A percentile compares a stretch with the other conserved stretches of the same genome.
Evolutionary conservation across 1,284 basidiomycete species (phyloP).

Genomic region (Microbotryum violaceum): DNA sequence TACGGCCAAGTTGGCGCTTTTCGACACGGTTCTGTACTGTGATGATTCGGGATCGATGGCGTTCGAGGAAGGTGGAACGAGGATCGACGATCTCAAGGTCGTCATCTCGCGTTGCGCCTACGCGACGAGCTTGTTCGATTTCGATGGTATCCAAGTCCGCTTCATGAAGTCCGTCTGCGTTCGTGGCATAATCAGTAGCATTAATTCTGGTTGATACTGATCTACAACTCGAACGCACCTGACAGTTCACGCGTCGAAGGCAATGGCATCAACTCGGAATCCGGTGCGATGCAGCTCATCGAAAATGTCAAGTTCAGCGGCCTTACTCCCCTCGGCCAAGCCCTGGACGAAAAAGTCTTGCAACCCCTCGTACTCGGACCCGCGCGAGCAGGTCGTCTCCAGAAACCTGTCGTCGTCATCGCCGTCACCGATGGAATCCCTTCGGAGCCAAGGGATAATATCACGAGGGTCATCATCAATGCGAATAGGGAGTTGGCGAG

Average conservation of each 20-base stretch:
- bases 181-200: too few relatives aligned
- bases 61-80: conserved; percentile 34
- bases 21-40: conserved; percentile 6
- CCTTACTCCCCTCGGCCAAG: conserved; percentile 12
- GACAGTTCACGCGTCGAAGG: conserved; percentile 40
- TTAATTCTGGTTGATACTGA: too few relatives aligned
- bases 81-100: conserved; percentile 35
- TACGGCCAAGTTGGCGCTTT: conserved; percentile 43
- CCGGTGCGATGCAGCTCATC: conserved; percentile 42
- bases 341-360: conserved; percentile 44
- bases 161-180: conserved; percentile 42
- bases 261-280: conserved; percentile 44
- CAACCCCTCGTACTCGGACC: conserved; percentile 45
- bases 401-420: conserved; percentile 46
- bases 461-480: conserved; percentile 43
- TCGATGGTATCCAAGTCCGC: conserved; percentile 31
- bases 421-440: conserved; percentile 33
- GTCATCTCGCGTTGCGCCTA: conserved; percentile 39
- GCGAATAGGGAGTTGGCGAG: conserved; percentile 40
- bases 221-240: too few relatives aligned
- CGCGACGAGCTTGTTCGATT: conserved; percentile 44
- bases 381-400: conserved; percentile 39
- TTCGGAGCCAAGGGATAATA: conserved; percentile 41
- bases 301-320: conserved; percentile 45
- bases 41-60: conserved; percentile 12